phyloP scores from a whole-genome alignment of 495 filamentous ascomycete species.

The Penicillium ochrochloron region DNA sequence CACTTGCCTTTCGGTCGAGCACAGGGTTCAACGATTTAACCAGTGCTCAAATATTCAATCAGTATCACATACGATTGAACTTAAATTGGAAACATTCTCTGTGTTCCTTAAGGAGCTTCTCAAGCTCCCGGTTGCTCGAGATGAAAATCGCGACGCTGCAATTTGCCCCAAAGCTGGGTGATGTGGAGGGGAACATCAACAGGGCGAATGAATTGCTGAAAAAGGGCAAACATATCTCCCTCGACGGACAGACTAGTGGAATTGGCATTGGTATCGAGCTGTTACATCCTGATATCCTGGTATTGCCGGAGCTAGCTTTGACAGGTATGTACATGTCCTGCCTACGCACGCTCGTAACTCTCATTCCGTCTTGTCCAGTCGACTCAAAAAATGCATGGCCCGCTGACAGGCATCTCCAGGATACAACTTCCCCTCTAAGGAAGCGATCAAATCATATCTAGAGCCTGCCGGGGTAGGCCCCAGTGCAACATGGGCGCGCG shows the following conservation, averaged over 20 bases:
- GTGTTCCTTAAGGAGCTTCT: constrained; percentile 14
- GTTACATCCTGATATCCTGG: constrained; percentile 59
- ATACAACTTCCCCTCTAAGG: constrained; percentile 85
- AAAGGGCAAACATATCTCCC: constrained; percentile 31
- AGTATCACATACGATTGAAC: neutral
- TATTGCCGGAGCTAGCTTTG: constrained; percentile 89
- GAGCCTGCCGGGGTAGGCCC: constrained; percentile 76
- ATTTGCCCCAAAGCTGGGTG: constrained; percentile 73
- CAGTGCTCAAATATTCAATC: neutral
- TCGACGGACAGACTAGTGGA: constrained; percentile 2
- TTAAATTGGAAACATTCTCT: neutral
- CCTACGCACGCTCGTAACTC: neutral
- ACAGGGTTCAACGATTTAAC: neutral
- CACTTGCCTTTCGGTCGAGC: constrained; percentile 10
- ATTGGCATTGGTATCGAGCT: constrained; percentile 32
- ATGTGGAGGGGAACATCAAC: constrained; percentile 75
- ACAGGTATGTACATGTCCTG: constrained; percentile 60
- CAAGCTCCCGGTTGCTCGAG: constrained; percentile 22
- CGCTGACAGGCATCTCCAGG: constrained; percentile 50
- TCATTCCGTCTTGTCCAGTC: neutral
- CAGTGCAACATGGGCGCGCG: constrained; percentile 78
- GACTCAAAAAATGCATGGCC: neutral
- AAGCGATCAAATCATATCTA: constrained; percentile 78
- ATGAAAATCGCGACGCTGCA: constrained; percentile 88
- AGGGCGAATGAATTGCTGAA: constrained; percentile 73